phyloP scores from a whole-genome alignment of 2,329 filamentous ascomycete genomes.

The Hypoxylon sp. region DNA sequence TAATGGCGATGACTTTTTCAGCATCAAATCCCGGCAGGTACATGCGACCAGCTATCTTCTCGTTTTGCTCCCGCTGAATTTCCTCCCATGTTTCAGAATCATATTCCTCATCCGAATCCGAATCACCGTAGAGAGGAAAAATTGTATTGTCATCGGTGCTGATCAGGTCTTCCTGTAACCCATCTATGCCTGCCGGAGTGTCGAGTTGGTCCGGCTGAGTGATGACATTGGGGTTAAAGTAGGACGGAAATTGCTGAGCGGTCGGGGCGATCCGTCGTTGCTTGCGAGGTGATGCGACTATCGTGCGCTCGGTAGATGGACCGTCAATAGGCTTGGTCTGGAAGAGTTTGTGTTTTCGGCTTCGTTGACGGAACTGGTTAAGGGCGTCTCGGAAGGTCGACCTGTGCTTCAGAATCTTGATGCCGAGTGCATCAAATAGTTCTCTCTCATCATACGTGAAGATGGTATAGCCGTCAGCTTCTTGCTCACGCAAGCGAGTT shows the following conservation, averaged over 20 bases:
- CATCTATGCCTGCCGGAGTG: not conserved
- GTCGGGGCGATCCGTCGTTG: not conserved
- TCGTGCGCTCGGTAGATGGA: not conserved
- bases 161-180: not conserved
- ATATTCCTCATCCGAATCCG: not conserved
- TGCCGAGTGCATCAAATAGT: conserved; percentile 60
- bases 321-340: conserved; percentile 1
- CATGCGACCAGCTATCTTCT: not conserved
- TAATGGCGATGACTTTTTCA: not conserved
- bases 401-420: conserved; percentile 65
- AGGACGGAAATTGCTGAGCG: not conserved
- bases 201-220: not conserved
- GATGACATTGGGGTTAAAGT: not conserved
- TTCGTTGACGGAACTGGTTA: conserved; percentile 59
- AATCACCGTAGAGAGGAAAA: not conserved
- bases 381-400: conserved; percentile 66
- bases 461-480: conserved; percentile 70
- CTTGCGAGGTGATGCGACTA: not conserved
- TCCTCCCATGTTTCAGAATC: not conserved
- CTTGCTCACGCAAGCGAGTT: conserved; percentile 63
- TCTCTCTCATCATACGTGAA: conserved; percentile 64
- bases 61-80: not conserved
- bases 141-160: not conserved
- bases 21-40: not conserved
- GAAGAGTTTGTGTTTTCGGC: conserved; percentile 55